Percentiles rank a stretch among this genome's conserved stretches.
phyloP scores from a whole-genome alignment of 148 eudicot species.

The Rhododendron griersonianum region DNA sequence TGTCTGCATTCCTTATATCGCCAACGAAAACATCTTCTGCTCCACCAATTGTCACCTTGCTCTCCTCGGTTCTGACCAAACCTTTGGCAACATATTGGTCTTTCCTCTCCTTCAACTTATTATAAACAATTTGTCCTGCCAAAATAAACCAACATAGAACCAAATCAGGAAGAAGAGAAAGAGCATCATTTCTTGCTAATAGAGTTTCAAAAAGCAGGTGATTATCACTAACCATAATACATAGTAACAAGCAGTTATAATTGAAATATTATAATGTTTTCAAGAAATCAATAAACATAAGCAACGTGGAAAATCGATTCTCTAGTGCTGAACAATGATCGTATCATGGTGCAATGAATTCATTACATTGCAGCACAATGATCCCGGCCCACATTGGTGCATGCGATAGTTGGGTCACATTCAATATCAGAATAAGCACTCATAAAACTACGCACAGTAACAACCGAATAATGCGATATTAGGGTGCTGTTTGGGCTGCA shows the following conservation, averaged over 20 bases:
- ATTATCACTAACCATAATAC: not conserved
- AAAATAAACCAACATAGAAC: not conserved
- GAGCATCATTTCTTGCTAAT: not conserved
- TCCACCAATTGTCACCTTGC: slow-evolving; percentile 85
- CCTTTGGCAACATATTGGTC: slow-evolving; percentile 70
- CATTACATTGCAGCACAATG: not conserved
- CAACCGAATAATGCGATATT: not conserved
- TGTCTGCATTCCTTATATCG: slow-evolving; percentile 61
- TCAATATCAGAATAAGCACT: not conserved
- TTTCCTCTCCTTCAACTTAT: slow-evolving; percentile 73
- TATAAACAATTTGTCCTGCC: slow-evolving; percentile 83
- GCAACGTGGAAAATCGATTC: not conserved
- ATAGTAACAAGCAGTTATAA: not conserved
- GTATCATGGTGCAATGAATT: not conserved
- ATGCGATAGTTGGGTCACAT: not conserved
- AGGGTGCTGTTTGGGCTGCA: not conserved
- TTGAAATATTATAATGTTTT: not conserved
- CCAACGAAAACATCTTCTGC: slow-evolving; percentile 89
- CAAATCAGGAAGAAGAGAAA: not conserved
- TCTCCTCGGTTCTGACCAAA: slow-evolving; percentile 75
- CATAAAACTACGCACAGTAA: not conserved
- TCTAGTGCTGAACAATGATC: not conserved
- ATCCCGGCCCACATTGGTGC: not conserved
- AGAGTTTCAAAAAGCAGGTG: not conserved
- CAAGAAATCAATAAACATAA: not conserved